phyloP scores from a whole-genome alignment of 2,329 filamentous ascomycete species.

The Neopestalotiopsis clavispora region DNA sequence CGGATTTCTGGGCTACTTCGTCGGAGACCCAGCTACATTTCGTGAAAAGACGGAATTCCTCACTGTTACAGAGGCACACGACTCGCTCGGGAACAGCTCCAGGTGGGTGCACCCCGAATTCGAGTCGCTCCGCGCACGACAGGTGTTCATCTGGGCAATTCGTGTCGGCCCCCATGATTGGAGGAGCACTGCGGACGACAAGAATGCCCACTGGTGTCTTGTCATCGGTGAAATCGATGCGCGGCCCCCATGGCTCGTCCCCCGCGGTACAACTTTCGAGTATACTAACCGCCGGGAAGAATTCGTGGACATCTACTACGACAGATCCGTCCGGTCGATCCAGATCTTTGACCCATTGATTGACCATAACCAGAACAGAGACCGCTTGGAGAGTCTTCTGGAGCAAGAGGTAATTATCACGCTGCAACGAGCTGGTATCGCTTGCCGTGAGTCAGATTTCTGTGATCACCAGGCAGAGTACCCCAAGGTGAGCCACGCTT shows the following conservation, averaged over 20 bases:
- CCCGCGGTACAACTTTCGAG: background rate
- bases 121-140: background rate
- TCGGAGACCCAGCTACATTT: background rate
- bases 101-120: background rate
- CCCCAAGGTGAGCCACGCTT: background rate
- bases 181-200: background rate
- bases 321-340: background rate
- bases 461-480: background rate
- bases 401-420: background rate
- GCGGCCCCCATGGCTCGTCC: background rate
- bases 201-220: slow-evolving; percentile 2
- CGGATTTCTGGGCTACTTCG: background rate
- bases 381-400: background rate
- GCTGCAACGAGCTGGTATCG: background rate
- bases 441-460: background rate
- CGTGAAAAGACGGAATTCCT: too few species aligned
- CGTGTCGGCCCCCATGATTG: background rate
- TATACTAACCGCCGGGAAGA: background rate
- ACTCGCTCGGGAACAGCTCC: background rate
- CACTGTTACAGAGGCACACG: too few species aligned
- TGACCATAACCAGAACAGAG: background rate
- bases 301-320: background rate
- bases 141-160: background rate
- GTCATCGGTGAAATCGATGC: background rate
- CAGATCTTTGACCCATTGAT: background rate